Evolutionary conservation across 2,329 filamentous ascomycete genomes (phyloP), one percentile per base, ranked within the genome.

Genomic region (Colletotrichum chrysophilum): DNA sequence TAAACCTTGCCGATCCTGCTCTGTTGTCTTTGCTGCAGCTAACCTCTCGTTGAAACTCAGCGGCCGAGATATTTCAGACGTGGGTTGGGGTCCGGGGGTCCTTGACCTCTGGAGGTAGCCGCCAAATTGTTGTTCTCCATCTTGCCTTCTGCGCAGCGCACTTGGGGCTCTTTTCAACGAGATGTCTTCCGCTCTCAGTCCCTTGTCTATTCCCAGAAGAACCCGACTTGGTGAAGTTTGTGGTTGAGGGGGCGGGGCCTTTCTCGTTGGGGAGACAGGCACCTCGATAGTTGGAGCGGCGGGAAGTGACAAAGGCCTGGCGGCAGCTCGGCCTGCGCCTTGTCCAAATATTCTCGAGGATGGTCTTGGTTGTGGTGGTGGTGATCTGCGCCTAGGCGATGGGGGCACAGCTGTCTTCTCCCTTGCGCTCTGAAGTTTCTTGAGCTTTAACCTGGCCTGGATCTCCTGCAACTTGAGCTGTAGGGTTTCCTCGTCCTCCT

Each of bases 401-500:
- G 79, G 76, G 80, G 83, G 71, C 76, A 83, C 70, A 13, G 62
- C 65, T n/a, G 61, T 71, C 66, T 67, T 76, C 74, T 88, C 85
- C 81, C 89, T 91, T 83, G 91, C 85, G 81, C 93, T 93, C 83
- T 97, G 94, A 16, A 98, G 86, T 81, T 94, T 96, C 84, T 98
- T 98, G 78, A 98, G 85, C 84, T 94, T 97, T 68, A 98, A 86
- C 76, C 94, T 93, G 8, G 96, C 95, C 84, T 98, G 93, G 74
- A 99, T 98, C 71, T 95, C 95, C 78, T 96, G 93, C 7, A 98
- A 87, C 82, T 98, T 93, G 77, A 99, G 87, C 81, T 97, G 92
- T 38, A 98, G 86, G 2, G 93, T 97, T 87, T 98, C 96, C 83
- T 98, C 96, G 79, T 98, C 96, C 8, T 97, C 94, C 6, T 95